Base-by-base conservation (phyloP, 192 early-diverging fungal genomes). In the Geranomyces variabilis region DNA sequence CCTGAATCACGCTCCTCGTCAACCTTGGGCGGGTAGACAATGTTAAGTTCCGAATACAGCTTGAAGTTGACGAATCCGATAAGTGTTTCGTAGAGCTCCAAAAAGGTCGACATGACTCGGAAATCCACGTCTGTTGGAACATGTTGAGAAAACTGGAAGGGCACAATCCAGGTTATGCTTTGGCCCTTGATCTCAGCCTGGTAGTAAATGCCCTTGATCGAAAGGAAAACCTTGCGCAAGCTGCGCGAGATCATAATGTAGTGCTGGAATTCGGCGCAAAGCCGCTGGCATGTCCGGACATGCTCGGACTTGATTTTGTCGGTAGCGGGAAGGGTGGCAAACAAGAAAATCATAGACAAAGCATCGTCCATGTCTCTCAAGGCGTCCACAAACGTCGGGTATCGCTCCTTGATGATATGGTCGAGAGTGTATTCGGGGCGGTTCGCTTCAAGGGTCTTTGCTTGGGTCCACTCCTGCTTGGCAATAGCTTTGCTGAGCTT, bases 151-250 rank as follows among this genome's bases (percentile, higher is more conserved):
- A 99, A 99, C 81, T 96, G 90, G 80, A 95, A 94, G 19, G 97
- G 97, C 15, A 94, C 92, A 51, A 99, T 84, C 97, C 97, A 99
- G 33, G 91, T 96, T 33, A 99, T 83, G 63, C 47, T 31, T 75
- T 95, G 91, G 36, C 97, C 97, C 78, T 92, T 89, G 78, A 99
- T 92, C 60, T 97, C 95, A n/a, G 92, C 95, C 83, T 97, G 94
- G 81, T 97, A 99, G 82, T 99, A 99, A 78, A 99, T 97, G 57
- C 97, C 97, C 84, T 99, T 99, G 89, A 99, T 97, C 14, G 93
- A 94, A 55, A 99, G 81, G 78, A 99, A 99, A 29, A 90, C 88
- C 77, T 94, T 94, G 63, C 90, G 90, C 63, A 99, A 80, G 66
- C 87, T 81, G 57, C 89, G 84, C 44, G 90, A 83, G 53, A 89